Percentiles rank a stretch among this genome's conserved stretches.
Conservation (phyloP, 2,329 filamentous ascomycete species). For the Laburnicola sp. region DNA sequence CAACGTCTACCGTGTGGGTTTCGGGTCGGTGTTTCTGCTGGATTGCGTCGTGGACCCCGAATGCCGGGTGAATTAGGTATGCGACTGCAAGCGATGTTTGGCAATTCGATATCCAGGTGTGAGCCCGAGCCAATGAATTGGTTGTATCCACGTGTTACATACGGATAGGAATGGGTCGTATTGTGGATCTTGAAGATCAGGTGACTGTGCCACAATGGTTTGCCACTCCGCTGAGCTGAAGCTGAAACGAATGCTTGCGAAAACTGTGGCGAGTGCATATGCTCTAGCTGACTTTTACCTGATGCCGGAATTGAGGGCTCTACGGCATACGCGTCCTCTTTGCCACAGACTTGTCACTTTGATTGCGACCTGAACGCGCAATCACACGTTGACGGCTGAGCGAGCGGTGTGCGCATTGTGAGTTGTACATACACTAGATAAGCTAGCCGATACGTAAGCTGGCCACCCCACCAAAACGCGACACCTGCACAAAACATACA, state of each 20-base stretch:
- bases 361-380: neutral
- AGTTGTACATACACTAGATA: conserved; percentile 1
- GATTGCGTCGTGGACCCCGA: no score
- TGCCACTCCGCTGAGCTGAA: neutral
- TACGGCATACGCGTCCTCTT: neutral
- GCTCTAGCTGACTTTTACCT: conserved; percentile 2
- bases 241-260: neutral
- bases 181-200: conserved; percentile 5
- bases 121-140: neutral
- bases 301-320: no score
- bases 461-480: no score
- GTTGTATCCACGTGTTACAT: neutral
- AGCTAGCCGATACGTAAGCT: no score
- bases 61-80: no score
- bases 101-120: no score
- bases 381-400: neutral
- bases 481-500: no score
- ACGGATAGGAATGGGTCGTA: neutral
- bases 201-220: conserved; percentile 1
- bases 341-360: neutral
- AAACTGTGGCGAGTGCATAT: conserved; percentile 12
- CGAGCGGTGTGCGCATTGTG: conserved; percentile 13
- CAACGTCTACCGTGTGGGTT: no score
- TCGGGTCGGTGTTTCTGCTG: no score
- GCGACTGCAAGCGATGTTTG: neutral